Percentiles rank a stretch among this genome's conserved stretches.
These are phyloP conservation scores for Globisporangium barbulae DNA, from an alignment of 352 stramenopile genomes.

Conservation along the genomic window DNA sequence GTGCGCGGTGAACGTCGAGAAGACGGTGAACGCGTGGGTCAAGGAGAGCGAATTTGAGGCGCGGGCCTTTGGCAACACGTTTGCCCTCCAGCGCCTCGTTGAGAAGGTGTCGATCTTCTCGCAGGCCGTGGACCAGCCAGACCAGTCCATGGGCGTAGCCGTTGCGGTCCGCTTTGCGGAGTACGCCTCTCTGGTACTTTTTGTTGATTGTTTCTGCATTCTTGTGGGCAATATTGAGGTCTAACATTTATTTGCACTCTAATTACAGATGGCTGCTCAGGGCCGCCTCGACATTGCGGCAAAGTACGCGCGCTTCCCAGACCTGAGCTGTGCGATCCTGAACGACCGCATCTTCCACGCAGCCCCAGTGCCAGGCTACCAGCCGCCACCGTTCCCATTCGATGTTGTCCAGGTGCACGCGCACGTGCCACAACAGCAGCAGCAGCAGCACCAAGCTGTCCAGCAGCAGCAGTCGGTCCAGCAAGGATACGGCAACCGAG, in stretches of 20 bases:
- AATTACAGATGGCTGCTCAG: conserved; percentile 87
- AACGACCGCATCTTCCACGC: conserved; percentile 88
- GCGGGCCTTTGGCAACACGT: conserved; percentile 57
- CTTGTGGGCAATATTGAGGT: neutral
- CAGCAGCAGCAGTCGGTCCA: conserved; percentile 23
- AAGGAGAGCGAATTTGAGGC: conserved; percentile 86
- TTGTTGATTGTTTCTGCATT: neutral
- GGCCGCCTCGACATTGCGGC: conserved; percentile 89
- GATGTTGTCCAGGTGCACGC: conserved; percentile 63
- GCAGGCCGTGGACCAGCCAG: conserved; percentile 80
- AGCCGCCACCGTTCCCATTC: conserved; percentile 84
- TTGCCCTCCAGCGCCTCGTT: conserved; percentile 95
- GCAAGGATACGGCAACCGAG: conserved; percentile 22
- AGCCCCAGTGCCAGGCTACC: conserved; percentile 67
- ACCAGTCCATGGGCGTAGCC: conserved; percentile 85
- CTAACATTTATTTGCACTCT: conserved; percentile 11
- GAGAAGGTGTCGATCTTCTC: conserved; percentile 95
- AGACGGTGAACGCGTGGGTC: conserved; percentile 86
- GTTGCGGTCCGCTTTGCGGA: conserved; percentile 89
- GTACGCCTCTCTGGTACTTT: conserved; percentile 82
- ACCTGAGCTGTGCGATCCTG: conserved; percentile 77
- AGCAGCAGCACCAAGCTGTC: conserved; percentile 44
- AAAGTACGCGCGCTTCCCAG: conserved; percentile 89
- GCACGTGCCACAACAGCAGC: conserved; percentile 53
- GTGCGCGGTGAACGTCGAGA: conserved; percentile 92